Evolutionary conservation across 768 basidiomycete species (phyloP).

Genomic region (Rhizopogon rudus): DNA sequence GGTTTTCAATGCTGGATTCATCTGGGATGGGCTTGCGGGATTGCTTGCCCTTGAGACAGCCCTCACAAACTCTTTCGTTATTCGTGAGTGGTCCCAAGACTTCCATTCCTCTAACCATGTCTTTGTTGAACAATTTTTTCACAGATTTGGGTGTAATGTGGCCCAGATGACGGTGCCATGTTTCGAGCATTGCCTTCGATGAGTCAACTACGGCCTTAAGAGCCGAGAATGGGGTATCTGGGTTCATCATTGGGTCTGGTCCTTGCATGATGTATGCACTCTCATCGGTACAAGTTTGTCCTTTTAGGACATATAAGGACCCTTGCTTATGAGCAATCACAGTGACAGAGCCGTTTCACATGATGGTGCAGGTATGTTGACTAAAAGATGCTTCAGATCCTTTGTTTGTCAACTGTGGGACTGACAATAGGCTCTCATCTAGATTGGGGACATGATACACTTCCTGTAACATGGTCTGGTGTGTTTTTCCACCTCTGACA

Average conservation of each 20-base stretch:
- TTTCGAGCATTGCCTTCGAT: too few species aligned
- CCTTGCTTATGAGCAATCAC: not conserved
- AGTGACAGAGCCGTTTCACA: not conserved
- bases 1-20: constrained; percentile 1
- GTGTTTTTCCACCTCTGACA: not conserved
- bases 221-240: too few species aligned
- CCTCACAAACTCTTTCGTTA: constrained; percentile 4
- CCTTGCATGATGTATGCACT: not conserved
- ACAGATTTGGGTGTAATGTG: not conserved
- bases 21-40: constrained; percentile 7
- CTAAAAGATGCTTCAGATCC: not conserved
- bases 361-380: not conserved
- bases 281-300: not conserved
- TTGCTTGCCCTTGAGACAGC: constrained; percentile 22
- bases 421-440: constrained; percentile 14
- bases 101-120: constrained; percentile 5
- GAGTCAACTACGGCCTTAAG: too few species aligned
- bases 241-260: not conserved
- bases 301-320: constrained; percentile 3
- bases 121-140: not conserved
- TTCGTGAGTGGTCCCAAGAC: not conserved
- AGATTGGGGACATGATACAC: constrained; percentile 15
- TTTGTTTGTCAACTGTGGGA: constrained; percentile 3
- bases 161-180: too few species aligned
- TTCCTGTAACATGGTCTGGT: too few species aligned